Conservation (phyloP, 2,329 filamentous ascomycete species). For the Lachnellula subtilissima region DNA sequence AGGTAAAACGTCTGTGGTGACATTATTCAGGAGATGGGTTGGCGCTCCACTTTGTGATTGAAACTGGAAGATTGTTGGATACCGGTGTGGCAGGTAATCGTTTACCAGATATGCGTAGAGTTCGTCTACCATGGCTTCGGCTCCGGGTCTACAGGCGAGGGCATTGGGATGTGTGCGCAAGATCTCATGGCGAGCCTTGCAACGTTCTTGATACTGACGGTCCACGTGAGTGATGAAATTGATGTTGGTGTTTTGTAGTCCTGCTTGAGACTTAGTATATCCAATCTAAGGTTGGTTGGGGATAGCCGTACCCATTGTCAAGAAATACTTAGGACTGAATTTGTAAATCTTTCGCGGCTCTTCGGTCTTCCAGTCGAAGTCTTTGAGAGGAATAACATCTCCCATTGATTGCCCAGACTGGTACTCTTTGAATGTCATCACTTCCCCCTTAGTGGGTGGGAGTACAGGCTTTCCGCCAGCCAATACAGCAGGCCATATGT, state of each 20-base stretch:
- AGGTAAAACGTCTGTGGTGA: slow-evolving; percentile 39
- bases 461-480: no score
- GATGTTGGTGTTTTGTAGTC: slow-evolving; percentile 45
- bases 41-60: background rate
- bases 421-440: no score
- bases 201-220: slow-evolving; percentile 36
- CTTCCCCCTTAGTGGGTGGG: no score
- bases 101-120: slow-evolving; percentile 49
- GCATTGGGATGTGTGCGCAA: slow-evolving; percentile 1
- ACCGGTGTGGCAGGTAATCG: slow-evolving; percentile 50
- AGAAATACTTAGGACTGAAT: slow-evolving; percentile 57
- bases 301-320: slow-evolving; percentile 54
- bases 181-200: slow-evolving; percentile 3
- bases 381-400: slow-evolving; percentile 35
- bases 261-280: slow-evolving; percentile 31
- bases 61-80: slow-evolving; percentile 44
- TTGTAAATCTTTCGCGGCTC: slow-evolving; percentile 50
- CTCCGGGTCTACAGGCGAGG: slow-evolving; percentile 14
- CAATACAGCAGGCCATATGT: no score
- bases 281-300: background rate
- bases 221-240: slow-evolving; percentile 55
- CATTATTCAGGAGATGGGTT: slow-evolving; percentile 35
- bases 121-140: slow-evolving; percentile 43
- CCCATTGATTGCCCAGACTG: no score
- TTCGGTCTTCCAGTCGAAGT: slow-evolving; percentile 47